phyloP scores from a whole-genome alignment of 208 protist species.

The Naegleria gruberi region DNA sequence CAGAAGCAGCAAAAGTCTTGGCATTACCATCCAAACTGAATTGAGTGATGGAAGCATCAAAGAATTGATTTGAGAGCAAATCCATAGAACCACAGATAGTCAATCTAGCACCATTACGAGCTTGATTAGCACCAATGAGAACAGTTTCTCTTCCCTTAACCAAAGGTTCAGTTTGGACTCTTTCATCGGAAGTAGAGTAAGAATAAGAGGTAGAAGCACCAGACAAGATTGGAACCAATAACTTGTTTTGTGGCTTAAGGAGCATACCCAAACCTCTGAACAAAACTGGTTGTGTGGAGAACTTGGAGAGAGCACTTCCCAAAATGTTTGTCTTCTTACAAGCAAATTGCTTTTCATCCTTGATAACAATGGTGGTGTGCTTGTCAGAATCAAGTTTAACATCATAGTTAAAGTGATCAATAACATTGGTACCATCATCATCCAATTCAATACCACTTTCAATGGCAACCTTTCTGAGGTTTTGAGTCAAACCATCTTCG shows the following conservation, averaged over 20 bases:
- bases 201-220: background rate
- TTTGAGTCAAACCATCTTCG: background rate
- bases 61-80: background rate
- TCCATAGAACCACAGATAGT: background rate
- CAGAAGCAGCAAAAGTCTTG: background rate
- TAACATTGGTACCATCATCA: background rate
- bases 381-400: background rate
- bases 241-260: background rate
- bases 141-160: background rate
- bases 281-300: background rate
- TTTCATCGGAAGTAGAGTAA: background rate
- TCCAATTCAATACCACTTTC: constrained; percentile 9
- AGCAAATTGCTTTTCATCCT: background rate
- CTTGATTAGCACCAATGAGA: background rate
- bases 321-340: background rate
- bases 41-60: background rate
- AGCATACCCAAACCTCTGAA: background rate
- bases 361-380: background rate
- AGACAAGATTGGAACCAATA: background rate
- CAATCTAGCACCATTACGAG: constrained; percentile 2
- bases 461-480: background rate
- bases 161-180: background rate
- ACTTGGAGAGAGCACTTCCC: background rate
- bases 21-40: background rate
- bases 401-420: constrained; percentile 13